phyloP scores from a whole-genome alignment of 768 basidiomycete genomes.

The Sporobolomyces roseus region DNA sequence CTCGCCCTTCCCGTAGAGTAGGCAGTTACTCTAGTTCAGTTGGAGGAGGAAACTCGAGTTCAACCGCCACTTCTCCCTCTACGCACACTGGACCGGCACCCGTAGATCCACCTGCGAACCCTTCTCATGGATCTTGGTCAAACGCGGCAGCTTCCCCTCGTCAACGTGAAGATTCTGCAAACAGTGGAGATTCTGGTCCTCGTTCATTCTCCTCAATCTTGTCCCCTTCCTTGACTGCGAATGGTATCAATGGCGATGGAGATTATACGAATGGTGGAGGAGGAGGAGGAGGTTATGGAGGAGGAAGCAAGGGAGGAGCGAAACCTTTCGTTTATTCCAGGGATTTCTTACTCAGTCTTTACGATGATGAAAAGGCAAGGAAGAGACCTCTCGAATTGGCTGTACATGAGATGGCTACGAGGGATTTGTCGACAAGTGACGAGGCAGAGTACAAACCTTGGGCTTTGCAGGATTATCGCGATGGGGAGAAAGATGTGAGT shows the following conservation, averaged over 20 bases:
- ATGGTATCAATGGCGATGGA: constrained; percentile 4
- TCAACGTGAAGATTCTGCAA: constrained; percentile 11
- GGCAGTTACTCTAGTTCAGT: constrained; percentile 19
- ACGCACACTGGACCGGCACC: not conserved
- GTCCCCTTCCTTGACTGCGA: constrained; percentile 12
- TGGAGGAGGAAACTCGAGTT: not conserved
- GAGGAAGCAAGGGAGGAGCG: constrained; percentile 7
- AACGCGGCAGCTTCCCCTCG: not conserved
- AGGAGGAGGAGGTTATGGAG: not conserved
- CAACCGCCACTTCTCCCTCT: not conserved
- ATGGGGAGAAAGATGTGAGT: constrained; percentile 41
- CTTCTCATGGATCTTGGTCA: constrained; percentile 27
- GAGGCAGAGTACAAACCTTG: constrained; percentile 22
- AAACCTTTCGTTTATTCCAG: constrained; percentile 42
- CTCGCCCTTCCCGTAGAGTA: constrained; percentile 22
- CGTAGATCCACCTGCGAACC: constrained; percentile 26
- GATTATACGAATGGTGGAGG: not conserved
- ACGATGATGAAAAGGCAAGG: constrained; percentile 41
- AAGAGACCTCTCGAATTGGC: constrained; percentile 39
- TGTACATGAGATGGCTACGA: constrained; percentile 30
- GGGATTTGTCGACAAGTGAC: constrained; percentile 8
- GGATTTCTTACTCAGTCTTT: constrained; percentile 38
- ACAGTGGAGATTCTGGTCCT: not conserved
- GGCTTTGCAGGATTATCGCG: constrained; percentile 34
- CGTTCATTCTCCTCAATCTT: constrained; percentile 39